These are phyloP conservation scores for Arachnomyces sp. DNA, from an alignment of 2,329 filamentous ascomycete genomes.

Conservation along the genomic window DNA sequence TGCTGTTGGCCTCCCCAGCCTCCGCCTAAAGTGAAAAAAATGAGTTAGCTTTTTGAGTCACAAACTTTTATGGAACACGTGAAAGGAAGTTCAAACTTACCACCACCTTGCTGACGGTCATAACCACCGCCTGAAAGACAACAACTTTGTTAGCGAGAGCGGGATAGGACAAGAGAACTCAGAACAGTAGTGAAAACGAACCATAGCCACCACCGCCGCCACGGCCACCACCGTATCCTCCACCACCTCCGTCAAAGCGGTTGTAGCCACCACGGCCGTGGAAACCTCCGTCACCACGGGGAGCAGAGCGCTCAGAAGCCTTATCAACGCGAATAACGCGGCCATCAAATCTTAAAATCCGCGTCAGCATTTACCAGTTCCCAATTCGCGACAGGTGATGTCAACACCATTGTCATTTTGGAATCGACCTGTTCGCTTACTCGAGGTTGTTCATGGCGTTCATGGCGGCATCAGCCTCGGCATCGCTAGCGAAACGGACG, in stretches of 20 bases:
- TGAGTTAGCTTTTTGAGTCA: too few species aligned
- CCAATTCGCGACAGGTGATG: neutral
- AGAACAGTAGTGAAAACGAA: constrained; percentile 11
- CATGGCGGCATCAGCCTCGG: constrained; percentile 37
- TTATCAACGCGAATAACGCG: constrained; percentile 93
- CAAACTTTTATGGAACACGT: neutral
- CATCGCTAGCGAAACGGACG: constrained; percentile 64
- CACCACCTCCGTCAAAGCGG: constrained; percentile 29
- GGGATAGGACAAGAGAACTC: neutral
- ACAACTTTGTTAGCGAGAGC: constrained; percentile 3
- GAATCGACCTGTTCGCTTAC: constrained; percentile 47
- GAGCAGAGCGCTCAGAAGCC: constrained; percentile 70
- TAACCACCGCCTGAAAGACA: constrained; percentile 18
- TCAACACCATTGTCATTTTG: neutral
- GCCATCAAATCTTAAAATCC: constrained; percentile 69
- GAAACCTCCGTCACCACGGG: constrained; percentile 47
- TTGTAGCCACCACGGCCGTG: constrained; percentile 41
- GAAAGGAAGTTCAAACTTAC: constrained; percentile 11
- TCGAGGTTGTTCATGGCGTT: constrained; percentile 49
- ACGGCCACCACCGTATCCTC: constrained; percentile 18
- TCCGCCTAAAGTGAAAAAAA: neutral
- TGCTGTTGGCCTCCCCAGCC: constrained; percentile 10
- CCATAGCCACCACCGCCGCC: constrained; percentile 26
- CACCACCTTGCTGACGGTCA: constrained; percentile 22
- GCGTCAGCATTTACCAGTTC: too few species aligned